These are phyloP conservation scores for Curvularia eragrostidis DNA, from an alignment of 2,329 filamentous ascomycete genomes.

Conservation along the genomic window DNA sequence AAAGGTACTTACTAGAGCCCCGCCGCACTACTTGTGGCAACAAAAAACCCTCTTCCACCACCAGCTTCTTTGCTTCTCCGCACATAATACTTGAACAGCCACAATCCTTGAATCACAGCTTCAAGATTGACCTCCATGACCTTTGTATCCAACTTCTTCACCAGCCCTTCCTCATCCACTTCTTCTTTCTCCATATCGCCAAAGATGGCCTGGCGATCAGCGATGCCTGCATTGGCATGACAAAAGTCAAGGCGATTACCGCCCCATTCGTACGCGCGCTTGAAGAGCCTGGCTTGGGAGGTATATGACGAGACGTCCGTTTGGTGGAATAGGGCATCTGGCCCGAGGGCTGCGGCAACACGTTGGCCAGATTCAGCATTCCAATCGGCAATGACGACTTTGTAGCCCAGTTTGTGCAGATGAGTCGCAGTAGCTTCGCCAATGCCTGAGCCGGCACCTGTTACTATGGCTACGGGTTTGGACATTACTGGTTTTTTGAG, in stretches of 20 bases:
- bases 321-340: slow-evolving; percentile 46
- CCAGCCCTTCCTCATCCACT: slow-evolving; percentile 45
- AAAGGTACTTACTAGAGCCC: slow-evolving; percentile 45
- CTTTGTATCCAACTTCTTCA: slow-evolving; percentile 49
- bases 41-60: slow-evolving; percentile 48
- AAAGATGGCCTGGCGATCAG: slow-evolving; percentile 50
- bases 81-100: slow-evolving; percentile 54
- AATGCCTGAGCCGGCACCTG: slow-evolving; percentile 55
- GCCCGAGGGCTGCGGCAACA: slow-evolving; percentile 39
- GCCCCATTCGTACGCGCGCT: slow-evolving; percentile 52
- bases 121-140: slow-evolving; percentile 52
- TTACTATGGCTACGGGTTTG: slow-evolving; percentile 54
- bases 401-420: slow-evolving; percentile 49
- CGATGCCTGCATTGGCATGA: slow-evolving; percentile 55
- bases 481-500: slow-evolving; percentile 32
- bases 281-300: slow-evolving; percentile 50
- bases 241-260: slow-evolving; percentile 52
- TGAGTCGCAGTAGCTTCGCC: slow-evolving; percentile 54
- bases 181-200: slow-evolving; percentile 37
- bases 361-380: slow-evolving; percentile 40
- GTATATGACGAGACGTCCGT: slow-evolving; percentile 52
- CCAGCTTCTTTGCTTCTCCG: slow-evolving; percentile 45
- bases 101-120: slow-evolving; percentile 52
- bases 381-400: slow-evolving; percentile 55
- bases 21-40: slow-evolving; percentile 50